Percentiles rank a stretch among this genome's conserved stretches.
Conservation (phyloP, 2,329 filamentous ascomycete species). For the Scedosporium dehoogii region DNA sequence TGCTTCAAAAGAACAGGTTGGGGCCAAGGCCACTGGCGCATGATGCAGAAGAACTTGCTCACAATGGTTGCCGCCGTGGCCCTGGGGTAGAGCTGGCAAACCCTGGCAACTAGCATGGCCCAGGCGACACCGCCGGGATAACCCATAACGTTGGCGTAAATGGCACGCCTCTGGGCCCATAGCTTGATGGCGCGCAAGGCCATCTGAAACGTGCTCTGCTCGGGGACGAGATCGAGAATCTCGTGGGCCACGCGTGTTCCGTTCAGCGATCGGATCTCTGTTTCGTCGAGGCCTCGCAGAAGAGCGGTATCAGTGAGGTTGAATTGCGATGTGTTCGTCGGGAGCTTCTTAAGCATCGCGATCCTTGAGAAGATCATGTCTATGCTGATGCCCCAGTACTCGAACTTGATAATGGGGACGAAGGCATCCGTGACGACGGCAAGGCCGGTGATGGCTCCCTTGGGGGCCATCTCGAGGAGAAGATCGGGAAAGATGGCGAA, state of each 20-base stretch:
- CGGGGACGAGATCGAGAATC: slow-evolving; percentile 79
- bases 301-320: slow-evolving; percentile 75
- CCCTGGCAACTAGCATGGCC: slow-evolving; percentile 93
- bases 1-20: slow-evolving; percentile 83
- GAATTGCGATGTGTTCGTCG: slow-evolving; percentile 50
- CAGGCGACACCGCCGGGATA: slow-evolving; percentile 96
- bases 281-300: slow-evolving; percentile 76
- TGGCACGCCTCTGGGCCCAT: slow-evolving; percentile 85
- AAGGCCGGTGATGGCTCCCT: slow-evolving; percentile 74
- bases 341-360: slow-evolving; percentile 58
- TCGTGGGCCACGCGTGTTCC: slow-evolving; percentile 92
- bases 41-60: slow-evolving; percentile 87
- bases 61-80: slow-evolving; percentile 83
- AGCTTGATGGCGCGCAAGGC: slow-evolving; percentile 89
- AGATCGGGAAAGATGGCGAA: slow-evolving; percentile 80
- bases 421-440: slow-evolving; percentile 81
- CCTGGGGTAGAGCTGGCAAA: slow-evolving; percentile 92
- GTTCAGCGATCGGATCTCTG: slow-evolving; percentile 81
- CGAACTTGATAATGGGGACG: slow-evolving; percentile 96
- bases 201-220: slow-evolving; percentile 79
- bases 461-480: slow-evolving; percentile 64
- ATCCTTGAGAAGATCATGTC: slow-evolving; percentile 85
- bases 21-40: slow-evolving; percentile 88
- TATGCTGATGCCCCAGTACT: slow-evolving; percentile 83
- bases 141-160: slow-evolving; percentile 93